A percentile compares a stretch with the other conserved stretches of the same genome.
Evolutionary conservation across 2,329 filamentous ascomycete species (phyloP).

Genomic region (Diaporthe sp.): DNA sequence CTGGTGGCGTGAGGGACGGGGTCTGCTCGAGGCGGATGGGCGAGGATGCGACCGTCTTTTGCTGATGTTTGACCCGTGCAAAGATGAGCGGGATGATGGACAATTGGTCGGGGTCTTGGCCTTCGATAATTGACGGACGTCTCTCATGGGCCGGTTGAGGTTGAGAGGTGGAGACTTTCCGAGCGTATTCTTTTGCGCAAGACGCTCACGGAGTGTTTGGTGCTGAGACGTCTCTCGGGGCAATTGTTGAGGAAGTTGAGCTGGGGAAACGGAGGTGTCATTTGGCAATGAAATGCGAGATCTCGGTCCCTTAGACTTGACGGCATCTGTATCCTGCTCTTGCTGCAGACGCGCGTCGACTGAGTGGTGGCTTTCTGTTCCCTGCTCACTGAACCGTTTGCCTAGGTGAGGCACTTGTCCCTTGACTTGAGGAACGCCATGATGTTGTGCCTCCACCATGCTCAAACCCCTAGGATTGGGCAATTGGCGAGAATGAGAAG

Average conservation of each 20-base stretch:
- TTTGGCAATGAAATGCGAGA: slow-evolving; percentile 35
- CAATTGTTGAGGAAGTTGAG: slow-evolving; percentile 2
- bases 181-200: neutral
- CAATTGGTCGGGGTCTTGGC: slow-evolving; percentile 24
- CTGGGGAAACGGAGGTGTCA: slow-evolving; percentile 37
- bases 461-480: neutral
- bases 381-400: neutral
- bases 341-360: neutral
- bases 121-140: neutral
- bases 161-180: neutral
- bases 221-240: neutral
- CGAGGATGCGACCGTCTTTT: slow-evolving; percentile 10
- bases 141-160: slow-evolving; percentile 25
- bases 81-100: slow-evolving; percentile 18
- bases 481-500: neutral
- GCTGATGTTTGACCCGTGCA: slow-evolving; percentile 35
- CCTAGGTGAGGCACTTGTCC: neutral
- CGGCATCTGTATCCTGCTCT: neutral
- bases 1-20: neutral
- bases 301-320: neutral
- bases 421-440: neutral
- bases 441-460: too few relatives aligned
- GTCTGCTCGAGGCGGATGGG: neutral
- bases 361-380: neutral
- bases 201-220: neutral